Evolutionary conservation across 495 filamentous ascomycete species (phyloP).

Genomic region (Aspergillus baeticus): DNA sequence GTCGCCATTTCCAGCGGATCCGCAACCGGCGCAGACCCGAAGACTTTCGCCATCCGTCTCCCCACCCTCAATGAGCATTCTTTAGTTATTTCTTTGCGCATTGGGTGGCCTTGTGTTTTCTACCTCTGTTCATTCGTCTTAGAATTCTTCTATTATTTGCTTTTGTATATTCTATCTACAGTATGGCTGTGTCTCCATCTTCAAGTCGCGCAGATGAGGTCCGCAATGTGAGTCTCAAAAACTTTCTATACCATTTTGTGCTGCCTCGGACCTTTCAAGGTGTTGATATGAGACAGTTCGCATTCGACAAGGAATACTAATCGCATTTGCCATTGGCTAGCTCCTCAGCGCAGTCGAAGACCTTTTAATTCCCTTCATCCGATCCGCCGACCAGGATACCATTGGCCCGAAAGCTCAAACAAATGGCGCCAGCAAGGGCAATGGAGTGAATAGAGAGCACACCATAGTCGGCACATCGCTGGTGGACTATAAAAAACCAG

Average conservation of each 20-base stretch:
- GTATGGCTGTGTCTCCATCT: slow-evolving; percentile 26
- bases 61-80: slow-evolving; percentile 1
- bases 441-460: slow-evolving; percentile 37
- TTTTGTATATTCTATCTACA: neutral
- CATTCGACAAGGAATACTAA: neutral
- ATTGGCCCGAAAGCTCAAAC: slow-evolving; percentile 47
- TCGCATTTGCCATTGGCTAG: slow-evolving; percentile 36
- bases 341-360: slow-evolving; percentile 70
- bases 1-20: slow-evolving; percentile 31
- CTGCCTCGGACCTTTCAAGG: neutral
- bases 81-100: neutral
- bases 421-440: slow-evolving; percentile 35
- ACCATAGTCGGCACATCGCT: slow-evolving; percentile 56
- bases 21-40: slow-evolving; percentile 9
- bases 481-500: slow-evolving; percentile 68
- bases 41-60: neutral
- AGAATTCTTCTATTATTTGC: neutral
- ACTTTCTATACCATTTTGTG: too few relatives aligned
- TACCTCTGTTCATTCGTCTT: neutral
- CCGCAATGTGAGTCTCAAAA: slow-evolving; percentile 36
- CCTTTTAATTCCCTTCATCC: slow-evolving; percentile 77
- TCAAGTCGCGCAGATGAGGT: slow-evolving; percentile 44
- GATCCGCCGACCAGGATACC: slow-evolving; percentile 64
- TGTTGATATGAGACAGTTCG: neutral
- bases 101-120: neutral